phyloP scores from a whole-genome alignment of 2,329 filamentous ascomycete genomes.

The Reticulascus tulasneorum region DNA sequence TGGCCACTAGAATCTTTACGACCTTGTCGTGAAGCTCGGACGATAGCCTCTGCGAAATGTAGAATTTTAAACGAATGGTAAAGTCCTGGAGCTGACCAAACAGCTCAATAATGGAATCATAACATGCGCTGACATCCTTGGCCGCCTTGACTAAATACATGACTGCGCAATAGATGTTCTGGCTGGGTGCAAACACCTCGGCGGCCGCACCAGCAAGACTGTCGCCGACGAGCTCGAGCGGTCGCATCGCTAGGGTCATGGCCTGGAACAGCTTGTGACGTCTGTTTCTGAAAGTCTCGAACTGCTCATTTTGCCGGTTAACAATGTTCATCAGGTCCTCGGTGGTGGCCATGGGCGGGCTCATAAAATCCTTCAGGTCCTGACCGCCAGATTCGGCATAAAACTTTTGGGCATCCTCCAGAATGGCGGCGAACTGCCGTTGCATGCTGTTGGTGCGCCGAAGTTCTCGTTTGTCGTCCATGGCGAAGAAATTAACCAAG shows the following conservation, averaged over 20 bases:
- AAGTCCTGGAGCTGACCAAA: conserved; percentile 40
- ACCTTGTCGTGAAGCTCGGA: conserved; percentile 33
- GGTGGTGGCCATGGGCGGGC: conserved; percentile 27
- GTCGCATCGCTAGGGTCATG: conserved; percentile 25
- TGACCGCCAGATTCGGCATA: conserved; percentile 25
- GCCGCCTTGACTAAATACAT: conserved; percentile 39
- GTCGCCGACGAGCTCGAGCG: conserved; percentile 36
- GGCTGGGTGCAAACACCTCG: conserved; percentile 35
- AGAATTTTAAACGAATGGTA: conserved; percentile 36
- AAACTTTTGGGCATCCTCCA: conserved; percentile 28
- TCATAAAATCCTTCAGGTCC: conserved; percentile 25
- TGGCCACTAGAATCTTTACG: conserved; percentile 34
- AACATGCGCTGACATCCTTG: conserved; percentile 38
- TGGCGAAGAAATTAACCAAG: too few species aligned
- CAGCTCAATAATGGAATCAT: conserved; percentile 41
- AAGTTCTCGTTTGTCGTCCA: conserved; percentile 7
- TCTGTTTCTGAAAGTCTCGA: conserved; percentile 31
- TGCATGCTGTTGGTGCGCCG: conserved; percentile 11
- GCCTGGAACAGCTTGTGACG: conserved; percentile 28
- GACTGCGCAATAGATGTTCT: conserved; percentile 38
- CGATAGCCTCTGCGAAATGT: conserved; percentile 34
- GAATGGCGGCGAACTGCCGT: conserved; percentile 21
- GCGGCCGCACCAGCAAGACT: conserved; percentile 30
- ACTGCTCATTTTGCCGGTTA: conserved; percentile 30
- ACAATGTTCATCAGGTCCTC: conserved; percentile 27